phyloP scores from a whole-genome alignment of 2,329 filamentous ascomycete genomes.

The Ophiostoma australiae region DNA sequence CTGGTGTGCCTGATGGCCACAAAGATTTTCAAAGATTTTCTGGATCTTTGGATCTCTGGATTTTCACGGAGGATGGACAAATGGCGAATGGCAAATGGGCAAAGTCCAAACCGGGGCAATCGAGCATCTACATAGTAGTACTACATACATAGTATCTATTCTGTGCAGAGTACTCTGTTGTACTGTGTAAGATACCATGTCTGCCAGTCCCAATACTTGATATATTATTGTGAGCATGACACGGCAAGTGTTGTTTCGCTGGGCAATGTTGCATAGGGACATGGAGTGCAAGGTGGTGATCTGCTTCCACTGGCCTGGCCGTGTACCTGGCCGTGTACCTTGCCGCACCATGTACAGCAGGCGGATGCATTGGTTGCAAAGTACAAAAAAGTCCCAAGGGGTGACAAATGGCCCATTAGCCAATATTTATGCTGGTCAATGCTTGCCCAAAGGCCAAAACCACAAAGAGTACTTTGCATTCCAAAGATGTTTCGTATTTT shows the following conservation, averaged over 20 bases:
- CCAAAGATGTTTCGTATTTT: background rate
- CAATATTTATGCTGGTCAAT: background rate
- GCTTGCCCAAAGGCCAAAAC: background rate
- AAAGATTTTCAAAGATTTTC: background rate
- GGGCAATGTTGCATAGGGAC: background rate
- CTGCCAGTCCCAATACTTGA: background rate
- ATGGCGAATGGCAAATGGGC: conserved; percentile 2
- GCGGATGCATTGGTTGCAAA: background rate
- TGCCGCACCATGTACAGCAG: background rate
- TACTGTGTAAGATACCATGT: too few relatives aligned
- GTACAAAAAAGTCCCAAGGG: conserved; percentile 10
- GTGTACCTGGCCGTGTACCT: too few relatives aligned
- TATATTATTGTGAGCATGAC: conserved; percentile 2
- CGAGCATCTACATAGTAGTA: background rate
- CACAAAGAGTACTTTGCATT: conserved; percentile 1
- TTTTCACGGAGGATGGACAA: conserved; percentile 2
- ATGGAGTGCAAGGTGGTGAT: background rate
- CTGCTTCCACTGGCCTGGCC: background rate
- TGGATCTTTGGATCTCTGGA: background rate
- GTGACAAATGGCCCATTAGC: background rate
- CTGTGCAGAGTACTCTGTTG: background rate
- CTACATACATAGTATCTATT: too few relatives aligned
- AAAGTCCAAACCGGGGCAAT: background rate
- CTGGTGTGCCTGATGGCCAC: background rate
- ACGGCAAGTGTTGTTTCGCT: conserved; percentile 4